Conservation (phyloP, 2,329 filamentous ascomycete species). For the Paracorniculantispora psalliotae region DNA sequence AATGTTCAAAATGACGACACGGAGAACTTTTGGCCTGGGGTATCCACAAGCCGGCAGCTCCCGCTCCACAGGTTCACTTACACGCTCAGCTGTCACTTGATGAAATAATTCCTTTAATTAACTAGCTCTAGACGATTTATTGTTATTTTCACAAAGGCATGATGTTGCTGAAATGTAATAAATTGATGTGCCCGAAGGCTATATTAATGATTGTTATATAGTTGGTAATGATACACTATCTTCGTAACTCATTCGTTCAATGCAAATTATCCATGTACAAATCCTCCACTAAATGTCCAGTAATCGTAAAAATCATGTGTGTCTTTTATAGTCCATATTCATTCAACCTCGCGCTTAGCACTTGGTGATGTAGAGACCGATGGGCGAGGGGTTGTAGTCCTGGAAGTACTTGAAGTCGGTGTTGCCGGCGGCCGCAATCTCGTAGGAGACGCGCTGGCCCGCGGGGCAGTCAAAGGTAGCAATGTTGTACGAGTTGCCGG, state of each 20-base stretch:
- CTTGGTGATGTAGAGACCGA: conserved; percentile 35
- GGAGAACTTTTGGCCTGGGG: conserved; percentile 1
- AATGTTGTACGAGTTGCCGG: conserved; percentile 51
- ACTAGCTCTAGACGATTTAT: too few species aligned
- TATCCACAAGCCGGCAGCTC: not conserved
- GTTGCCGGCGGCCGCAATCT: conserved; percentile 43
- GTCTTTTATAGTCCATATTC: not conserved
- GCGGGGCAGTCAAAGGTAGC: conserved; percentile 50
- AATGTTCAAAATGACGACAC: conserved; percentile 4
- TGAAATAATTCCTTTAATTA: too few species aligned
- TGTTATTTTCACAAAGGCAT: too few species aligned
- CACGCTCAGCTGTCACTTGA: too few species aligned
- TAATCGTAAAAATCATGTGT: conserved; percentile 2
- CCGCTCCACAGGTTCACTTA: not conserved
- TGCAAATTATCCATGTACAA: conserved; percentile 3
- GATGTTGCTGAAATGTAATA: not conserved
- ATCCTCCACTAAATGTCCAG: not conserved
- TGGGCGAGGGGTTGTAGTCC: conserved; percentile 51
- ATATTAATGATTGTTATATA: conserved; percentile 13
- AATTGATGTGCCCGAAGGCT: not conserved
- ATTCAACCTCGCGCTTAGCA: conserved; percentile 18
- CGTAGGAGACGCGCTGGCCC: conserved; percentile 45
- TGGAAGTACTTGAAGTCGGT: conserved; percentile 58
- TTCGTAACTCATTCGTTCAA: conserved; percentile 4
- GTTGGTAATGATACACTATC: conserved; percentile 10